These are phyloP conservation scores for Kokia cookei DNA, from an alignment of 441 rosid genomes.

Conservation along the genomic window DNA sequence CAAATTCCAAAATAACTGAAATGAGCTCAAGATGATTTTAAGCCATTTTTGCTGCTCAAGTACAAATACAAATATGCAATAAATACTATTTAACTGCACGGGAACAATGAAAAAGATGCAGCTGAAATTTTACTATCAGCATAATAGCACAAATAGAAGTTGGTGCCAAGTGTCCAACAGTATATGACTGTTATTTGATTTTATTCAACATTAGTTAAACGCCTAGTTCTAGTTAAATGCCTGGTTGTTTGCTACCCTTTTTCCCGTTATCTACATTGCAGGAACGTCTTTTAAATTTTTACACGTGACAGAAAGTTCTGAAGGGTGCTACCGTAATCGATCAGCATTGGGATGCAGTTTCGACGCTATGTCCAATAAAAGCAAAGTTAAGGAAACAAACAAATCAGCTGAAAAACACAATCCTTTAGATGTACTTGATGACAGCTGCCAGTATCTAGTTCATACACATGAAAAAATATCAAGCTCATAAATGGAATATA, in stretches of 20 bases:
- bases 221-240: neutral
- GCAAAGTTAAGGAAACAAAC: neutral
- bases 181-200: neutral
- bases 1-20: slow-evolving; percentile 1
- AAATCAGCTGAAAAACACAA: neutral
- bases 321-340: neutral
- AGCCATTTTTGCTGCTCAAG: neutral
- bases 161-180: neutral
- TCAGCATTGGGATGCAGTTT: neutral
- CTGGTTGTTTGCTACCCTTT: neutral
- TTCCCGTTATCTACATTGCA: neutral
- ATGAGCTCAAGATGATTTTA: slow-evolving; percentile 1
- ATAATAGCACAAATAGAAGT: neutral
- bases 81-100: neutral
- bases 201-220: neutral
- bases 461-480: neutral
- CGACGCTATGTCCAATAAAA: neutral
- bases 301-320: neutral
- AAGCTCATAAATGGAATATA: neutral
- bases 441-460: neutral
- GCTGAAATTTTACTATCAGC: neutral
- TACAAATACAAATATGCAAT: neutral
- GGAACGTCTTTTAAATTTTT: neutral
- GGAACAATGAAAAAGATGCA: neutral
- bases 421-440: neutral